Base-by-base conservation (phyloP, 305 asterid genomes). In the Coffea humblotiana region DNA sequence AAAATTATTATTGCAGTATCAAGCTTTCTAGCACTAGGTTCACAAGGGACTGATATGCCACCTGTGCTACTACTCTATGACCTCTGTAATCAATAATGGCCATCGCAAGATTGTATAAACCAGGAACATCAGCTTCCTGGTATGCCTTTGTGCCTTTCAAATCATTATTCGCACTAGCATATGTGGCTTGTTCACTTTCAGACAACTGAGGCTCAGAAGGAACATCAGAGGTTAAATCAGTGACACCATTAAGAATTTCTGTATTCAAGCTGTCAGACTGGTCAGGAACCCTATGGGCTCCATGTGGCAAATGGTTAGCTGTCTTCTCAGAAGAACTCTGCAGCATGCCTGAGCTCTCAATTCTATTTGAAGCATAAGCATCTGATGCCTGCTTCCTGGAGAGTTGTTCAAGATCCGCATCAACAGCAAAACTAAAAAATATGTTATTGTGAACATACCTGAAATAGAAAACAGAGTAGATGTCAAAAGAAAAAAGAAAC, bases 381-480 rank as follows among this genome's bases (percentile, higher is more conserved):
- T 86, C 91, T 61, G 88, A 81, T 12, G 87, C 85, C 83, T 85
- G 90, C 85, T 87, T 93, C 73, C 84, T 90, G 43, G 93, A 78
- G 82, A 91, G 81, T 80, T 91, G 92, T 81, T 89, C 98, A 68
- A 91, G 91, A 74, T 95, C 98, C 74, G 92, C 90, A 88, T 93
- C 98, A 82, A 95, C 89, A 75, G 98, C 98, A 86, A 93, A 93
- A 84, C 99, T 95, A 91, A 93, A 93, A 94, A 95, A 95, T 89
- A 95, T 95, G 85, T 95, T 95, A 89, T 95, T 95, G 89, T 95
- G 99, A 72, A 95, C 99, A 77, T 95, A 92, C 99, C 99, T 95
- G 82, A 79, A 79, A 83, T 47, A 73, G 82, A 77, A 77, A 74
- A 69, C 75, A 85, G 49, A 77, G 80, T 54, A 80, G 70, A 67